Conservation (phyloP, 148 eudicot species). For the Diospyros kaki region DNA sequence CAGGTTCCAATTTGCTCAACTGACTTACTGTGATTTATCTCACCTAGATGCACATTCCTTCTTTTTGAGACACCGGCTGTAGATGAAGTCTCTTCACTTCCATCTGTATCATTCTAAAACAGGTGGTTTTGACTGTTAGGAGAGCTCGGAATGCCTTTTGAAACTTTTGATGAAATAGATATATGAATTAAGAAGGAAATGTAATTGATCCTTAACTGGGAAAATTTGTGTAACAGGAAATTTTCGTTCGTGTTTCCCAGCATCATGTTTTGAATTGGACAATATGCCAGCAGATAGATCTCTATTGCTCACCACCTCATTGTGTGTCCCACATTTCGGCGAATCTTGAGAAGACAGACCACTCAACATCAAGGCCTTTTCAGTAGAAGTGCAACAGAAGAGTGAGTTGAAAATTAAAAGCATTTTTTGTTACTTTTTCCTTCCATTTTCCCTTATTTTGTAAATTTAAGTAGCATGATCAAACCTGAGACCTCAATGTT, state of each 20-base stretch:
- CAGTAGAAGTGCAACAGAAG: conserved; percentile 16
- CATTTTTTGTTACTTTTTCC: conserved; percentile 1
- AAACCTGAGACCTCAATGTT: conserved; percentile 40
- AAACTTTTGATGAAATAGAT: not conserved
- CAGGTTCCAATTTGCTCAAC: conserved; percentile 9
- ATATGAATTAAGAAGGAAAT: not conserved
- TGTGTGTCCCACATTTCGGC: conserved; percentile 14
- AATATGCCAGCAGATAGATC: conserved; percentile 7
- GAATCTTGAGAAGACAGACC: conserved; percentile 39
- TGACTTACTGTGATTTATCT: conserved; percentile 6
- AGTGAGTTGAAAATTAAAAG: conserved; percentile 18
- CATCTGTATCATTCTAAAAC: conserved; percentile 40
- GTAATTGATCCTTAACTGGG: conserved; percentile 37
- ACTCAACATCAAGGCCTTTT: conserved; percentile 26
- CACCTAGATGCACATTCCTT: conserved; percentile 14
- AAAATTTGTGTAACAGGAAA: conserved; percentile 3
- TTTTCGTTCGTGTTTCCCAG: conserved; percentile 14
- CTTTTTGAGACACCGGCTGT: not conserved
- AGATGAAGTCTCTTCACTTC: conserved; percentile 8
- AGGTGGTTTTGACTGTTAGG: conserved; percentile 25
- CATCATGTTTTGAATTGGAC: conserved; percentile 5
- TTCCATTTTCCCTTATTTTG: not conserved
- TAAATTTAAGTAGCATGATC: conserved; percentile 11
- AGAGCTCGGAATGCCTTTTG: not conserved
- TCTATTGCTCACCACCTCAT: conserved; percentile 16